Percentiles rank a stretch among this genome's conserved stretches.
phyloP scores from a whole-genome alignment of 768 basidiomycete species.

The Boletus subparvulus region DNA sequence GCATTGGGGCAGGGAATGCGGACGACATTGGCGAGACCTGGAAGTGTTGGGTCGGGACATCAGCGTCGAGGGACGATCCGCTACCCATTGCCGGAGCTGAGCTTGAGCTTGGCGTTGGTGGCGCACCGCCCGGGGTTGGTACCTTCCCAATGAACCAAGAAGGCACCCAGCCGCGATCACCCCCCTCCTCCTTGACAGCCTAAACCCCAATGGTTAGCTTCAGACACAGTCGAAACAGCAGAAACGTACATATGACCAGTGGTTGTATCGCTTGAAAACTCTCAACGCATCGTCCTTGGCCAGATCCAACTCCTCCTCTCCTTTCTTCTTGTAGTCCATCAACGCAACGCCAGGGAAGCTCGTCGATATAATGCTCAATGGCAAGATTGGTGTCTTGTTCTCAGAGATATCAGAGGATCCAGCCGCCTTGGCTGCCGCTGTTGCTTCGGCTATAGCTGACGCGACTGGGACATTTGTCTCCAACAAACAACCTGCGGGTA shows the following conservation, averaged over 20 bases:
- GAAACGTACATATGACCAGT: conserved; percentile 85
- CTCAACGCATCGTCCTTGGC: conserved; percentile 84
- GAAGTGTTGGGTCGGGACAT: conserved; percentile 42
- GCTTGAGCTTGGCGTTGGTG: conserved; percentile 50
- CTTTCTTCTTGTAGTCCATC: conserved; percentile 95
- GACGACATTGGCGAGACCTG: conserved; percentile 79
- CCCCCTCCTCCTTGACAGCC: conserved; percentile 92
- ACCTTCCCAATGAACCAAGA: conserved; percentile 97
- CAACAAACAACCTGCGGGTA: conserved; percentile 93
- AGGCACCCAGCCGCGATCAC: conserved; percentile 96
- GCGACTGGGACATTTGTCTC: conserved; percentile 92
- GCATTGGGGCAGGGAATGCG: conserved; percentile 57
- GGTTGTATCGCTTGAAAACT: conserved; percentile 97
- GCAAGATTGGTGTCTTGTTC: conserved; percentile 77
- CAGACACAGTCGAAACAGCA: neutral
- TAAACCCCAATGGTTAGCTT: conserved; percentile 31
- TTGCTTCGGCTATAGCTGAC: conserved; percentile 81
- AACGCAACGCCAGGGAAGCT: conserved; percentile 95
- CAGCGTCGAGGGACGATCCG: conserved; percentile 35
- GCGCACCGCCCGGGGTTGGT: conserved; percentile 42
- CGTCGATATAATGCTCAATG: conserved; percentile 91
- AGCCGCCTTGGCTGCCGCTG: conserved; percentile 53
- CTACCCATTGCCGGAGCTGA: conserved; percentile 35
- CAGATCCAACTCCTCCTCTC: conserved; percentile 88
- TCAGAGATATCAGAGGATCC: conserved; percentile 40